These are phyloP conservation scores for Platanus orientalis DNA, from an alignment of 164 flowering plant genomes.

Conservation along the genomic window DNA sequence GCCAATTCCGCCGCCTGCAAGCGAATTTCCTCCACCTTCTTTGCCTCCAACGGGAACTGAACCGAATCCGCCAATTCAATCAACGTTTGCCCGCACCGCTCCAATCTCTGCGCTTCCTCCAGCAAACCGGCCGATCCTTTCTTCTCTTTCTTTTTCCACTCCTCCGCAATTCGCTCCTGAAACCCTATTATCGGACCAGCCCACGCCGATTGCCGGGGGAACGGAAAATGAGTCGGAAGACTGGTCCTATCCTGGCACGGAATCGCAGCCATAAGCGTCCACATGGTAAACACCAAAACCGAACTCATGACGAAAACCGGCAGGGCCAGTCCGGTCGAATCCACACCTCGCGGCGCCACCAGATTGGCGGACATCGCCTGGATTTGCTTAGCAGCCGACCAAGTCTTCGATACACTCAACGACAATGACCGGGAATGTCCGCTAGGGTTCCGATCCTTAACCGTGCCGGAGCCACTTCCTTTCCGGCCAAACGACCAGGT, in stretches of 20 bases:
- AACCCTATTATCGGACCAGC: slow-evolving; percentile 52
- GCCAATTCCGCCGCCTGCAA: slow-evolving; percentile 50
- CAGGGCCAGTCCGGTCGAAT: slow-evolving; percentile 39
- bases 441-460: slow-evolving; percentile 20
- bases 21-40: slow-evolving; percentile 40
- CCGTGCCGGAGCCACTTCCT: slow-evolving; percentile 13
- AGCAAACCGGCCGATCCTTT: slow-evolving; percentile 59
- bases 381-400: slow-evolving; percentile 85
- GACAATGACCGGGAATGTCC: slow-evolving; percentile 35
- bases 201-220: slow-evolving; percentile 56
- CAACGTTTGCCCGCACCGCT: slow-evolving; percentile 41
- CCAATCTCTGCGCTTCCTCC: slow-evolving; percentile 68
- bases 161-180: slow-evolving; percentile 79
- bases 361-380: slow-evolving; percentile 66
- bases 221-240: slow-evolving; percentile 39
- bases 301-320: slow-evolving; percentile 64
- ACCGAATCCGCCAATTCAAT: slow-evolving; percentile 48
- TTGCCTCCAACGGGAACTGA: slow-evolving; percentile 47
- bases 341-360: slow-evolving; percentile 57
- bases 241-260: slow-evolving; percentile 78
- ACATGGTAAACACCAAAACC: slow-evolving; percentile 61
- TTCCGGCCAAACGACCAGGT: slow-evolving; percentile 62
- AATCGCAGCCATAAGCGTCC: slow-evolving; percentile 66
- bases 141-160: slow-evolving; percentile 93
- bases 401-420: slow-evolving; percentile 46